Evolutionary conservation across 208 protist genomes (phyloP).

Genomic region (Naegleria lovaniensis): DNA sequence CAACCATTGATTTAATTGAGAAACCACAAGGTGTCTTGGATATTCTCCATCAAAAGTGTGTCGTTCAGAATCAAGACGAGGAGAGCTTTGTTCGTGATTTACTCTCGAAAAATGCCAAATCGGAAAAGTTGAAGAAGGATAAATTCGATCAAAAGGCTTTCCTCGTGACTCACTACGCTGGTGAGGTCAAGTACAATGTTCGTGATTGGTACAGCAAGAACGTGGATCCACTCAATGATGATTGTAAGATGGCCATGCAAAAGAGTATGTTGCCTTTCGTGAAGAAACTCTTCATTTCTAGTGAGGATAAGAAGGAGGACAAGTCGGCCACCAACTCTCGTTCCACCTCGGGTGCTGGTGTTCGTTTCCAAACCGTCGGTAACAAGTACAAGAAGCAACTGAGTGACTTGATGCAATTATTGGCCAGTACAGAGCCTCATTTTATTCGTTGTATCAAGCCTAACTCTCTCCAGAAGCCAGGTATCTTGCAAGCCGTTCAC

Average conservation of each 20-base stretch:
- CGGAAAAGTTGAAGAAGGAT: background rate
- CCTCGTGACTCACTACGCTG: conserved; percentile 47
- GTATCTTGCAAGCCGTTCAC: background rate
- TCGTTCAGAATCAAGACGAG: conserved; percentile 19
- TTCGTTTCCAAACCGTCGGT: conserved; percentile 37
- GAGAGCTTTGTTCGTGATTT: conserved; percentile 27
- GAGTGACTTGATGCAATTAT: conserved; percentile 33
- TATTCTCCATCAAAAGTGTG: conserved; percentile 44
- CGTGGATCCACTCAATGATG: conserved; percentile 39
- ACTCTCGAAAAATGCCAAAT: background rate
- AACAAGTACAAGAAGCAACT: conserved; percentile 33
- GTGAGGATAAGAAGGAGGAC: conserved; percentile 10
- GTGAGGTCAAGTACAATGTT: conserved; percentile 39
- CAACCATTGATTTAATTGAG: conserved; percentile 31
- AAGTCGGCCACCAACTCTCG: background rate
- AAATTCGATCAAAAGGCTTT: conserved; percentile 34
- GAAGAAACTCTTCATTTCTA: conserved; percentile 30
- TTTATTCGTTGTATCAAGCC: conserved; percentile 51
- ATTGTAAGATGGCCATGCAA: conserved; percentile 26
- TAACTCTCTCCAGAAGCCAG: conserved; percentile 32
- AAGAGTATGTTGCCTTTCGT: background rate
- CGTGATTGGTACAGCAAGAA: conserved; percentile 47
- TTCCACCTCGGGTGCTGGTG: background rate
- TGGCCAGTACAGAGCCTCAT: conserved; percentile 37
- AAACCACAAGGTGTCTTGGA: conserved; percentile 33